These are phyloP conservation scores for Marasmius oreades DNA, from an alignment of 1,284 basidiomycete genomes.

Conservation along the genomic window DNA sequence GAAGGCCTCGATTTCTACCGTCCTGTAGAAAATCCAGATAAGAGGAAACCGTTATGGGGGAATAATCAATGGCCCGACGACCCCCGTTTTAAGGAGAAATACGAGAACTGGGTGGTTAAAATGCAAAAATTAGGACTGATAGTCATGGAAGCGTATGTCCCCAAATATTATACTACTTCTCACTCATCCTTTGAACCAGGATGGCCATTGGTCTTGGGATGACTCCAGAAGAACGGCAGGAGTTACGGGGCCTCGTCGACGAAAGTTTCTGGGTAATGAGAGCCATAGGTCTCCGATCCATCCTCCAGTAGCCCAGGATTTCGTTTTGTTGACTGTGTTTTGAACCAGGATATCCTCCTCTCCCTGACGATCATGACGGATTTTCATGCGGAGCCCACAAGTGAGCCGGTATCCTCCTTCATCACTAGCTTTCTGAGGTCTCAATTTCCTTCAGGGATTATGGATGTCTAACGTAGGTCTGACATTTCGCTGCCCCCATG, in stretches of 20 bases:
- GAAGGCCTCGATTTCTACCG: slow-evolving; percentile 83
- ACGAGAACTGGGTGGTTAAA: slow-evolving; percentile 73
- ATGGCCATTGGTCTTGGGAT: slow-evolving; percentile 80
- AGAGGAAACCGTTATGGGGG: slow-evolving; percentile 68
- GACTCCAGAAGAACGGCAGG: slow-evolving; percentile 64
- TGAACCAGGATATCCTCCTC: slow-evolving; percentile 71
- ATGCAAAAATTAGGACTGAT: slow-evolving; percentile 77
- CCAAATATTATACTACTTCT: background rate
- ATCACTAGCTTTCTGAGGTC: slow-evolving; percentile 10
- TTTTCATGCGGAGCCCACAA: slow-evolving; percentile 85
- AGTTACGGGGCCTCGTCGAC: slow-evolving; percentile 62
- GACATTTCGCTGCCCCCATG: background rate
- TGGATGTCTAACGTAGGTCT: slow-evolving; percentile 74
- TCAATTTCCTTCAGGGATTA: slow-evolving; percentile 59
- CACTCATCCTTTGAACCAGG: slow-evolving; percentile 31
- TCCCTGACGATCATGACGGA: slow-evolving; percentile 74
- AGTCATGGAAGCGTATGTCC: slow-evolving; percentile 76
- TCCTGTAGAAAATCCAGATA: slow-evolving; percentile 67
- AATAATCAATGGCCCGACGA: slow-evolving; percentile 80
- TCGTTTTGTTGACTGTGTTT: slow-evolving; percentile 1
- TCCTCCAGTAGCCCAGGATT: background rate
- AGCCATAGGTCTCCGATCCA: slow-evolving; percentile 56
- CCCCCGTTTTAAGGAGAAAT: slow-evolving; percentile 54
- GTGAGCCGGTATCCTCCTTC: slow-evolving; percentile 31
- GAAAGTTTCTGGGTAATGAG: slow-evolving; percentile 89